Evolutionary conservation across 2,329 filamentous ascomycete genomes (phyloP).

Genomic region (Davidsoniella australis): DNA sequence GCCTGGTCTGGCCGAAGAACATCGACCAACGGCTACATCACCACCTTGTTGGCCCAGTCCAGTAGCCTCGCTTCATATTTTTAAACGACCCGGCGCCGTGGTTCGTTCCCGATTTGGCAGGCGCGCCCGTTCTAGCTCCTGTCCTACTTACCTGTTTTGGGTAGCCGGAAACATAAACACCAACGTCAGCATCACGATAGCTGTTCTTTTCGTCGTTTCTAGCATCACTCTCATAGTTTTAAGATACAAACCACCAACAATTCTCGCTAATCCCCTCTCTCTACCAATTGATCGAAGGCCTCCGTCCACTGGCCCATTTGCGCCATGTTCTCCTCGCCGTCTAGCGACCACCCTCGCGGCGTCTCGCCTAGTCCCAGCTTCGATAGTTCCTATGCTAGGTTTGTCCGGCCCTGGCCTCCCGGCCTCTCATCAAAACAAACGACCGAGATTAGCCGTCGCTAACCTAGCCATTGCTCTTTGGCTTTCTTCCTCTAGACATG

Average conservation of each 20-base stretch:
- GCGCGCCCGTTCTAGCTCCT: too few species aligned
- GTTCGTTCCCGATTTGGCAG: too few species aligned
- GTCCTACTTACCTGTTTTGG: not conserved
- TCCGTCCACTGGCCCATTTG: too few species aligned
- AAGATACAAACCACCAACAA: not conserved
- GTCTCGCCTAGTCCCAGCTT: constrained; percentile 10
- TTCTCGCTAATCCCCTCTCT: not conserved
- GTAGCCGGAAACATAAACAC: not conserved
- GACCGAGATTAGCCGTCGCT: not conserved
- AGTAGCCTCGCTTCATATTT: too few species aligned
- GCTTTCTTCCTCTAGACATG: constrained; percentile 3
- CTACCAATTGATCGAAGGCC: not conserved
- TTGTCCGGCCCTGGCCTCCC: not conserved
- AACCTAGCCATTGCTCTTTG: not conserved
- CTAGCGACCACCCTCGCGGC: constrained; percentile 6
- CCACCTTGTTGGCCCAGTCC: too few species aligned
- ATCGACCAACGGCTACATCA: too few species aligned
- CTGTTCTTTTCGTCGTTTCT: not conserved
- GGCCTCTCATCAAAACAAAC: not conserved
- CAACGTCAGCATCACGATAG: not conserved
- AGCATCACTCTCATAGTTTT: not conserved
- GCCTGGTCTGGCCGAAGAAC: too few species aligned
- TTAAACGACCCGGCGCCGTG: too few species aligned
- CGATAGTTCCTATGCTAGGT: constrained; percentile 5
- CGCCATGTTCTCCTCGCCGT: constrained; percentile 9